Conservation (phyloP, 306 rosid genomes). For the Vigna unguiculata region DNA sequence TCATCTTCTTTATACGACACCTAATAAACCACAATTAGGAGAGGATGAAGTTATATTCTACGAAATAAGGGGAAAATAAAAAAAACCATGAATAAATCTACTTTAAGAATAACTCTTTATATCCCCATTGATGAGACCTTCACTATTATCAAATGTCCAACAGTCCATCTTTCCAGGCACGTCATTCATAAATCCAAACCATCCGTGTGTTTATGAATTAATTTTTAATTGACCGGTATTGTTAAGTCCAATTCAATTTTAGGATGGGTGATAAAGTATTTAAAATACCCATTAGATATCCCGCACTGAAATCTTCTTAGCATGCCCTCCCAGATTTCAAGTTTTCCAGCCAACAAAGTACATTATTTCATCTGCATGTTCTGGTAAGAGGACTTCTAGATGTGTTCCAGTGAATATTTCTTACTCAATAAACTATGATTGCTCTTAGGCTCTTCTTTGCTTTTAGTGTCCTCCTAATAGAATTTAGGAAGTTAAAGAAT, state of each 20-base stretch:
- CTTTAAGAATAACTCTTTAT: conserved; percentile 3
- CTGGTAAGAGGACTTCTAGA: conserved; percentile 6
- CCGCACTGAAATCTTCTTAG: background rate
- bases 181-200: background rate
- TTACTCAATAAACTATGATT: background rate
- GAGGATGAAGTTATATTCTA: background rate
- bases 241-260: conserved; percentile 10
- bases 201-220: background rate
- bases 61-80: background rate
- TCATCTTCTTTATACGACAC: background rate
- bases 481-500: background rate
- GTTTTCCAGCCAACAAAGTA: background rate
- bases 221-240: background rate
- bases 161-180: conserved; percentile 9
- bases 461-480: background rate
- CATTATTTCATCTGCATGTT: background rate
- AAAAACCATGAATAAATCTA: background rate
- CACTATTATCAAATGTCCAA: conserved; percentile 2
- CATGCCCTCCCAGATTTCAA: background rate
- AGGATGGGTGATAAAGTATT: background rate
- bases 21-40: conserved; percentile 2
- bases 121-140: conserved; percentile 25
- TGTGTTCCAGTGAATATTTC: background rate
- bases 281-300: background rate
- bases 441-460: background rate